Conservation (phyloP, 768 basidiomycete genomes). For the Cubamyces sp. region DNA sequence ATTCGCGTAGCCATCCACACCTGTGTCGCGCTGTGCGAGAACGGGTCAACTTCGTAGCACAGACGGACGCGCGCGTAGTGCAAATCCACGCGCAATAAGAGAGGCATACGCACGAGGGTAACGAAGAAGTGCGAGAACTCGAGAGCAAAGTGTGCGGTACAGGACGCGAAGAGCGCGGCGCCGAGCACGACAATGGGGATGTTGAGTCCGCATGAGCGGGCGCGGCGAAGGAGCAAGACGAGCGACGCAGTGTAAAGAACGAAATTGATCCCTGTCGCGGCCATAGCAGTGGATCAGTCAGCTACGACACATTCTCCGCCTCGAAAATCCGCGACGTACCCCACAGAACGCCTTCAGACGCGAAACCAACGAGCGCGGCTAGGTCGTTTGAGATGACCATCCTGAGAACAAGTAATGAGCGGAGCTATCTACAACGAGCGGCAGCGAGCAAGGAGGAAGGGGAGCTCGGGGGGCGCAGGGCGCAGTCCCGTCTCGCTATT, state of each 20-base stretch:
- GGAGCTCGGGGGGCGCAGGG: not conserved
- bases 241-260: constrained; percentile 38
- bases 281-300: too few relatives aligned
- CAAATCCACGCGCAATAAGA: not conserved
- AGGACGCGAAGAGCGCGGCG: constrained; percentile 38
- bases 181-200: constrained; percentile 37
- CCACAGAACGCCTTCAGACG: constrained; percentile 41
- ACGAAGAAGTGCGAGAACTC: constrained; percentile 42
- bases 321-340: constrained; percentile 28
- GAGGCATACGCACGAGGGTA: constrained; percentile 35
- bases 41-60: not conserved
- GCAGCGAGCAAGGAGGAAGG: not conserved
- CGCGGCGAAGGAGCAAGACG: constrained; percentile 29
- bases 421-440: not conserved
- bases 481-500: not conserved
- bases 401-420: not conserved
- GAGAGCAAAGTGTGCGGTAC: constrained; percentile 39
- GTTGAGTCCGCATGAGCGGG: constrained; percentile 21
- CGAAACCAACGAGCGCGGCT: constrained; percentile 43
- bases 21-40: constrained; percentile 17
- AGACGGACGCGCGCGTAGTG: not conserved
- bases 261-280: constrained; percentile 19
- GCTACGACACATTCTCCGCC: too few relatives aligned
- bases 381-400: constrained; percentile 39
- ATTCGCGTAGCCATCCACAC: constrained; percentile 33